Conservation (phyloP, 768 basidiomycete genomes). For the Boletus tylopilopsis region DNA sequence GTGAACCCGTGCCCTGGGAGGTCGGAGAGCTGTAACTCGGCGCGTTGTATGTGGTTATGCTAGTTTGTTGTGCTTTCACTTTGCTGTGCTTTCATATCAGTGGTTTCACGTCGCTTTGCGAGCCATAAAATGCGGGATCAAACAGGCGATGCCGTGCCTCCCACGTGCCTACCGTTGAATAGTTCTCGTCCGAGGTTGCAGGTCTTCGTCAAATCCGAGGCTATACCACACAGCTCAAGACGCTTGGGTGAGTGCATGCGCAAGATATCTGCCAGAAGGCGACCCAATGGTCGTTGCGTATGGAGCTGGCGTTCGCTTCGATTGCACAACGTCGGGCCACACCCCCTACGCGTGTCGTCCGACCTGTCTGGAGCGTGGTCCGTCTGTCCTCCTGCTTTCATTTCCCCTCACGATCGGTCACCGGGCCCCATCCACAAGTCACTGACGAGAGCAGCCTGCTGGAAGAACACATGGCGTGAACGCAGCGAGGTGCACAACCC, state of each 20-base stretch:
- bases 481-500: conserved; percentile 41
- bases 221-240: conserved; percentile 11
- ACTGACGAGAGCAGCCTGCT: conserved; percentile 23
- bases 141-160: conserved; percentile 16
- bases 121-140: conserved; percentile 22
- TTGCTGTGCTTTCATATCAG: conserved; percentile 34
- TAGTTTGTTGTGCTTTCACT: conserved; percentile 22
- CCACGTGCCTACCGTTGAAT: conserved; percentile 22
- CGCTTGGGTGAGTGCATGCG: conserved; percentile 15
- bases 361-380: conserved; percentile 25
- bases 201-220: conserved; percentile 3
- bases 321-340: conserved; percentile 19
- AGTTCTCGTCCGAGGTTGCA: neutral
- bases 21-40: conserved; percentile 58
- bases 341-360: conserved; percentile 27
- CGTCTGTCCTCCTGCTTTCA: conserved; percentile 20
- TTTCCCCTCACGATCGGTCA: conserved; percentile 23
- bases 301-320: conserved; percentile 9
- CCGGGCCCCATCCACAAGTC: conserved; percentile 33
- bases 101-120: conserved; percentile 22
- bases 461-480: conserved; percentile 39
- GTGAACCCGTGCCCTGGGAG: too few species aligned
- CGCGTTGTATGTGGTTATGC: conserved; percentile 29
- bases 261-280: conserved; percentile 11
- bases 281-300: conserved; percentile 6